Percentiles rank a stretch among this genome's conserved stretches.
These are phyloP conservation scores for Gyrodon lividus DNA, from an alignment of 768 basidiomycete genomes.

Conservation along the genomic window DNA sequence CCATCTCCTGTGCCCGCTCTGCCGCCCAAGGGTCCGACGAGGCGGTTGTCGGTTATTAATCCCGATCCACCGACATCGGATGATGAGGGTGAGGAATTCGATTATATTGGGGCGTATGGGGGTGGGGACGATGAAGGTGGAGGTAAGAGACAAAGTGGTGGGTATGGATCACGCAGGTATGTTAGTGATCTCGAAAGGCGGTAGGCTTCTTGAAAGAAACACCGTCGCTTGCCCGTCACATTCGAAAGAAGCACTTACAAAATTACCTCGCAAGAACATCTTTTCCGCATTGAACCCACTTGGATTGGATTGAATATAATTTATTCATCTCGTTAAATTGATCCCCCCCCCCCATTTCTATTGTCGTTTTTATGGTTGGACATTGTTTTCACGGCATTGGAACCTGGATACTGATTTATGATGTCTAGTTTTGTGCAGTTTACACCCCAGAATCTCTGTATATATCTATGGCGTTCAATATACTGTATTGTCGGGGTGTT, in stretches of 20 bases:
- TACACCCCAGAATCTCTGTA: not conserved
- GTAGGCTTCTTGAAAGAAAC: not conserved
- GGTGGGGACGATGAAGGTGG: slow-evolving; percentile 17
- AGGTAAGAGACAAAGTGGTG: slow-evolving; percentile 11
- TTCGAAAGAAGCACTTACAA: not conserved
- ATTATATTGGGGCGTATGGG: slow-evolving; percentile 58
- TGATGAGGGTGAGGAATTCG: slow-evolving; percentile 50
- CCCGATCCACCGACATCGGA: slow-evolving; percentile 26
- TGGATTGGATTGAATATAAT: not conserved
- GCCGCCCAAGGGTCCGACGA: slow-evolving; percentile 15
- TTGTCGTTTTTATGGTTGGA: not conserved
- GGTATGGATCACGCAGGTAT: slow-evolving; percentile 45
- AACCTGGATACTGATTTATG: too few relatives aligned
- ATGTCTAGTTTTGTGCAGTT: too few relatives aligned
- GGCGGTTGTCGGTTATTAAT: slow-evolving; percentile 28
- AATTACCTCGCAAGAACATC: not conserved
- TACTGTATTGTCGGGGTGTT: not conserved
- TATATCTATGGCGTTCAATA: not conserved
- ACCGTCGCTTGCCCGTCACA: not conserved
- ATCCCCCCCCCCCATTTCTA: not conserved
- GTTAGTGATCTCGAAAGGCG: slow-evolving; percentile 44
- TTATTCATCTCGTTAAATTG: not conserved
- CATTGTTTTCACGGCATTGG: not conserved
- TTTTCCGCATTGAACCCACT: not conserved
- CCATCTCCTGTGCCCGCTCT: slow-evolving; percentile 35